A percentile compares a stretch with the other conserved stretches of the same genome.
Evolutionary conservation across 345 rosid species (phyloP).

Genomic region (Populus deltoides): DNA sequence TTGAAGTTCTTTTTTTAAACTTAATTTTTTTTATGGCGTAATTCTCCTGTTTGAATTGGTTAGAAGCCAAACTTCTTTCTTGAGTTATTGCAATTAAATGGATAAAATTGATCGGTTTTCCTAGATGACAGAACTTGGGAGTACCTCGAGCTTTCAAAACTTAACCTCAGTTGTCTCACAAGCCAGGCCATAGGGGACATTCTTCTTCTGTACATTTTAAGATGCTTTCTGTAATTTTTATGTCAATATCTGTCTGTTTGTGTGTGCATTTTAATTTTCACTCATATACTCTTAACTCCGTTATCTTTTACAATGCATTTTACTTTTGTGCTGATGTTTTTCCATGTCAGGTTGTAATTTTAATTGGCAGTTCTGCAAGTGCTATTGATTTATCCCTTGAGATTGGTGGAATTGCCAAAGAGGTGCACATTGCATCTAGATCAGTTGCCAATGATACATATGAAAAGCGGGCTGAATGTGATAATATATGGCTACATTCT

Average conservation of each 20-base stretch:
- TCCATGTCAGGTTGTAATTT: constrained; percentile 47
- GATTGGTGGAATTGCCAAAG: constrained; percentile 55
- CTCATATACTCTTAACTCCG: too few relatives aligned
- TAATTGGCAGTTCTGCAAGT: constrained; percentile 65
- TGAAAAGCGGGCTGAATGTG: constrained; percentile 33
- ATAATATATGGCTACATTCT: constrained; percentile 63
- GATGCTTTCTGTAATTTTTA: too few relatives aligned
- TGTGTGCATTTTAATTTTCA: too few relatives aligned
- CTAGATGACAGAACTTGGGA: neutral
- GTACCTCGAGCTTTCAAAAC: neutral
- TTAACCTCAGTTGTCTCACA: neutral
- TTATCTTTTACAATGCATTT: too few relatives aligned
- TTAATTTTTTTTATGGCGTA: too few relatives aligned
- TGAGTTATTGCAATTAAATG: neutral
- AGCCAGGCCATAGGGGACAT: too few relatives aligned
- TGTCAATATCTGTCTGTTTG: too few relatives aligned
- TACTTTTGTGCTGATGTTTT: neutral
- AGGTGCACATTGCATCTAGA: constrained; percentile 66
- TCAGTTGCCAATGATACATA: constrained; percentile 40
- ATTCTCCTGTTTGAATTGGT: neutral
- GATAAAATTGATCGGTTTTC: neutral
- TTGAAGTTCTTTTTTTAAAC: too few relatives aligned
- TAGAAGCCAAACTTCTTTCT: neutral
- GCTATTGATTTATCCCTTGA: constrained; percentile 67
- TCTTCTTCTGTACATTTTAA: too few relatives aligned